Evolutionary conservation across 768 basidiomycete species (phyloP).

Genomic region (Cystobasidium tubakii): DNA sequence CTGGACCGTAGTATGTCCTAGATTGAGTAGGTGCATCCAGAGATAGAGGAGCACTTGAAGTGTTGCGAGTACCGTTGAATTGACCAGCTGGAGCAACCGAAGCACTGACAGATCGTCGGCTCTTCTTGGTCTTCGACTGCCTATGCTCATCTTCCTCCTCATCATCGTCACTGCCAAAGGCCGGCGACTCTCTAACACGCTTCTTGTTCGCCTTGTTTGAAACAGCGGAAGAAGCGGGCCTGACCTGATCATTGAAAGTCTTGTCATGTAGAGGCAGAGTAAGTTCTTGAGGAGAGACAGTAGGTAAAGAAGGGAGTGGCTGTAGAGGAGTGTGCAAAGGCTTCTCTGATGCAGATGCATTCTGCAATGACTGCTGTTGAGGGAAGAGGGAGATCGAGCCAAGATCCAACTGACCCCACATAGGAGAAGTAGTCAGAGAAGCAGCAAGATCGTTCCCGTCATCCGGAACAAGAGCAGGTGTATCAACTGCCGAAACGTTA

Average conservation of each 20-base stretch:
- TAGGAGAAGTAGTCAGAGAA: constrained; percentile 19
- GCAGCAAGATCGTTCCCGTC: constrained; percentile 14
- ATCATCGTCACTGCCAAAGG: neutral
- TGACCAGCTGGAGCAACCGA: neutral
- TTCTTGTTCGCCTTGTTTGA: neutral
- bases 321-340: neutral
- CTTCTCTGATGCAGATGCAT: neutral
- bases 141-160: neutral
- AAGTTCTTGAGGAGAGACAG: constrained; percentile 30
- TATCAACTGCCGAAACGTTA: constrained; percentile 4
- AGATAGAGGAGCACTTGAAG: constrained; percentile 39
- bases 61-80: constrained; percentile 45
- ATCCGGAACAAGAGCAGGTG: constrained; percentile 27
- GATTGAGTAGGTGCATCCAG: constrained; percentile 45
- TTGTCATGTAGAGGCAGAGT: constrained; percentile 10
- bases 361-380: constrained; percentile 3
- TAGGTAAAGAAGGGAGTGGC: neutral
- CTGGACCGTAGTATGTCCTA: constrained; percentile 15
- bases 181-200: neutral
- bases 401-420: constrained; percentile 21
- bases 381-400: constrained; percentile 16
- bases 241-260: constrained; percentile 1
- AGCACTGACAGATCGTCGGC: neutral
- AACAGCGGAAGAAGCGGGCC: neutral
- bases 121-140: neutral